These are phyloP conservation scores for Tolypocladium paradoxum DNA, from an alignment of 2,329 filamentous ascomycete genomes.

Conservation along the genomic window DNA sequence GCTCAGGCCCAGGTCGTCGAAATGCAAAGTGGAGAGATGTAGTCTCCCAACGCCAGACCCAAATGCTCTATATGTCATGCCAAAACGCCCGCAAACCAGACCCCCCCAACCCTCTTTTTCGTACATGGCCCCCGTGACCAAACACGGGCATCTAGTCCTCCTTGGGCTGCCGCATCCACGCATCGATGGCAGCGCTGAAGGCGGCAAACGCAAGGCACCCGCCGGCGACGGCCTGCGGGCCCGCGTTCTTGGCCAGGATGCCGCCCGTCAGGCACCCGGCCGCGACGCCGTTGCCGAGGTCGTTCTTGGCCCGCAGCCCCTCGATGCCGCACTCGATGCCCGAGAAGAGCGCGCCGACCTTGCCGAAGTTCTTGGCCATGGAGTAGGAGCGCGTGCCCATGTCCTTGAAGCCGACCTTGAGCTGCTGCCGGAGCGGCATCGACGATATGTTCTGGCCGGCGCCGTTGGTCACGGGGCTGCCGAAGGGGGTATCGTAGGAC, in stretches of 20 bases:
- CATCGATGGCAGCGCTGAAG: slow-evolving; percentile 85
- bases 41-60: slow-evolving; percentile 19
- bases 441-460: slow-evolving; percentile 30
- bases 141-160: slow-evolving; percentile 33
- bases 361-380: slow-evolving; percentile 88
- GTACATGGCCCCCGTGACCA: background rate
- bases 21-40: slow-evolving; percentile 14
- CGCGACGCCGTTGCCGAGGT: slow-evolving; percentile 74
- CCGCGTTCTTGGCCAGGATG: slow-evolving; percentile 74
- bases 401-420: slow-evolving; percentile 80
- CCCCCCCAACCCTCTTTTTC: slow-evolving; percentile 1
- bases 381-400: slow-evolving; percentile 80
- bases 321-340: slow-evolving; percentile 96
- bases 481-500: slow-evolving; percentile 93
- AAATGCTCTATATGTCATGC: slow-evolving; percentile 18
- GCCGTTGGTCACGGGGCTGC: slow-evolving; percentile 31
- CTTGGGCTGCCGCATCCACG: slow-evolving; percentile 72
- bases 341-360: slow-evolving; percentile 81
- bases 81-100: slow-evolving; percentile 12
- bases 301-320: slow-evolving; percentile 85
- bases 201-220: slow-evolving; percentile 92
- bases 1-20: background rate
- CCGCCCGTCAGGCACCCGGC: slow-evolving; percentile 89
- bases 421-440: slow-evolving; percentile 77
- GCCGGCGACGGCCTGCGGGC: slow-evolving; percentile 76